A percentile compares a stretch with the other conserved stretches of the same genome.
These are phyloP conservation scores for Rhodotorula taiwanensis DNA, from an alignment of 768 basidiomycete genomes.

Conservation along the genomic window DNA sequence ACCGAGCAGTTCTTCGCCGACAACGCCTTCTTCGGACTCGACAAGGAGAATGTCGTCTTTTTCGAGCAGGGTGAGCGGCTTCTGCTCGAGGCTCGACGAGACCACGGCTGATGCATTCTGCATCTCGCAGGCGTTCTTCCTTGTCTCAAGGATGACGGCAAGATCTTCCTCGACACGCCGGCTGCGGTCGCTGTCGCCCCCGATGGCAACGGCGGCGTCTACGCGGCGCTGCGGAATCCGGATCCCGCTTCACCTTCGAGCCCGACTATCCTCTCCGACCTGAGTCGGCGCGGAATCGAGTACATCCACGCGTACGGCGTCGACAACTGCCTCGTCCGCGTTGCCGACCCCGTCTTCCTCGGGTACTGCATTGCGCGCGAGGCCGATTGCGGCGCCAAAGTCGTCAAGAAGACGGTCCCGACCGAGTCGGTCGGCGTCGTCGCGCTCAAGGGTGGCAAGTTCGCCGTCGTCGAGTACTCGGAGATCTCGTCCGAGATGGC, in stretches of 20 bases:
- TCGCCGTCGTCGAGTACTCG: constrained; percentile 92
- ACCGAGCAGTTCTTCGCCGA: constrained; percentile 78
- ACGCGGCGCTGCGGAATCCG: constrained; percentile 63
- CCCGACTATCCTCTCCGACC: constrained; percentile 74
- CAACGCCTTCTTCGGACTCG: constrained; percentile 73
- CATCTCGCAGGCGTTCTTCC: constrained; percentile 74
- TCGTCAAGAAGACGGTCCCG: constrained; percentile 79
- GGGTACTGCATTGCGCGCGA: constrained; percentile 85
- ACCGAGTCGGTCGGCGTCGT: constrained; percentile 93
- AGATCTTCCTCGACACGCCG: constrained; percentile 73
- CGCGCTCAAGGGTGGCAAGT: constrained; percentile 72
- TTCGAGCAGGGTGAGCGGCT: constrained; percentile 94
- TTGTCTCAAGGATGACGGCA: constrained; percentile 88
- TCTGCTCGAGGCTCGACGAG: background rate
- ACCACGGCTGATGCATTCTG: background rate
- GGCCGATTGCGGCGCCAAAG: constrained; percentile 89
- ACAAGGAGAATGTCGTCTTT: constrained; percentile 71
- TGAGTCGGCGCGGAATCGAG: constrained; percentile 63
- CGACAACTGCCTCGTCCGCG: constrained; percentile 95
- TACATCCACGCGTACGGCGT: constrained; percentile 96
- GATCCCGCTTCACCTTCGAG: constrained; percentile 53
- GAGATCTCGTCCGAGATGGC: constrained; percentile 86
- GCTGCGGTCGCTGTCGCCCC: constrained; percentile 87
- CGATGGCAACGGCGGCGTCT: constrained; percentile 95
- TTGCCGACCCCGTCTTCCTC: constrained; percentile 94